Percentiles rank a stretch among this genome's conserved stretches.
These are phyloP conservation scores for Pyricularia grisea DNA, from an alignment of 2,329 filamentous ascomycete genomes.

Conservation along the genomic window DNA sequence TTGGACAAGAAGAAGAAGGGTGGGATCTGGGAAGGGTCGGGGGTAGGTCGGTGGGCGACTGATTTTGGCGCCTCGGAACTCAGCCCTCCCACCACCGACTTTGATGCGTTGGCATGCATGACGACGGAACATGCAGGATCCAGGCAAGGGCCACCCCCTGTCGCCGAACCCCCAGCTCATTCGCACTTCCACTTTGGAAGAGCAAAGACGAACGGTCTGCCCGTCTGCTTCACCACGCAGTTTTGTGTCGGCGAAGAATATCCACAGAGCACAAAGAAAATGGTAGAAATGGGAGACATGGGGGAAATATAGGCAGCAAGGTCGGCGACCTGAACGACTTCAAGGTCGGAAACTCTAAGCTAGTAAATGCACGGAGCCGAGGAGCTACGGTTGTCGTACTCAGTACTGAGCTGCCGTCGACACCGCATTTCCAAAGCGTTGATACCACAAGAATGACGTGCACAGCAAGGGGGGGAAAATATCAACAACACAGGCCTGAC, in stretches of 20 bases:
- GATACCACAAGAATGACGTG: slow-evolving; percentile 9
- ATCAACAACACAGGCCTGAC: background rate
- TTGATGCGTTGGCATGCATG: slow-evolving; percentile 51
- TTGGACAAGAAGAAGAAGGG: slow-evolving; percentile 11
- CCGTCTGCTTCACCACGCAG: background rate
- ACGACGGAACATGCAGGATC: slow-evolving; percentile 44
- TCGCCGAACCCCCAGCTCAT: slow-evolving; percentile 31
- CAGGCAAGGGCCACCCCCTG: slow-evolving; percentile 24
- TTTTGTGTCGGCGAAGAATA: background rate
- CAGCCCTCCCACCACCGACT: slow-evolving; percentile 19
- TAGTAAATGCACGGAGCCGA: background rate
- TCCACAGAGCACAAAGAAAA: background rate
- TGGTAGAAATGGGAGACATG: background rate
- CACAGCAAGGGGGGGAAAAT: background rate
- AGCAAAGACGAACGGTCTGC: background rate
- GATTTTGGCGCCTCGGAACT: slow-evolving; percentile 27
- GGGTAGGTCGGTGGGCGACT: slow-evolving; percentile 16
- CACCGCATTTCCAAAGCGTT: slow-evolving; percentile 4
- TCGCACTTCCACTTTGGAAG: slow-evolving; percentile 10
- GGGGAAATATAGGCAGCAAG: background rate
- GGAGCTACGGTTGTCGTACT: background rate
- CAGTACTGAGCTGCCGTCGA: background rate
- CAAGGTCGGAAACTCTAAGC: background rate
- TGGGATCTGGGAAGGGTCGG: slow-evolving; percentile 16
- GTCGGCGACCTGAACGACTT: background rate